Conservation (phyloP, 1,284 basidiomycete species). For the Vanrija pseudolonga region DNA sequence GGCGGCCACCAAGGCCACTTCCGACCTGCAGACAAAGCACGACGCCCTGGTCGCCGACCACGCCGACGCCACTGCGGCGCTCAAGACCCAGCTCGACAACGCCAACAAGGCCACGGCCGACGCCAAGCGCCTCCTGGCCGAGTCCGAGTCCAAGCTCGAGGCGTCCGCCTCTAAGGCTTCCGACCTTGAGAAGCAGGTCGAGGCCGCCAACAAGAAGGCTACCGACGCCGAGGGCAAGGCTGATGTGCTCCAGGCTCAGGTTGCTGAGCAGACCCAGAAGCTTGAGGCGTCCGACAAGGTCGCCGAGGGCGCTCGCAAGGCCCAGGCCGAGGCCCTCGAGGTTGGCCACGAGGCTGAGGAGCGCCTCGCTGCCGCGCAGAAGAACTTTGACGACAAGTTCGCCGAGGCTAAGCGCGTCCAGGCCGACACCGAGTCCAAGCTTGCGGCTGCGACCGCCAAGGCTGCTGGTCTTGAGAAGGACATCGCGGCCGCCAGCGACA, state of each 20-base stretch:
- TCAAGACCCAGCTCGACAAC: no score
- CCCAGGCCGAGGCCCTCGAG: no score
- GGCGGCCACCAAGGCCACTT: no score
- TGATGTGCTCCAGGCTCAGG: conserved; percentile 11
- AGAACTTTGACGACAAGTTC: background rate
- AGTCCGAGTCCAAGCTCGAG: no score
- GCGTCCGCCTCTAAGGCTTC: no score
- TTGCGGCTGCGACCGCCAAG: conserved; percentile 8
- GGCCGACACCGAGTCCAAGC: background rate
- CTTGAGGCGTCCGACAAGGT: conserved; percentile 12
- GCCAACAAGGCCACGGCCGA: no score
- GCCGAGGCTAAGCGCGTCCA: background rate
- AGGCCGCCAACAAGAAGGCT: background rate
- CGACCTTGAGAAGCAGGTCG: background rate
- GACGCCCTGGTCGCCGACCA: no score
- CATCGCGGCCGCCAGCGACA: conserved; percentile 2
- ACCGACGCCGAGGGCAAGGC: background rate
- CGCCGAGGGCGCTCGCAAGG: conserved; percentile 11
- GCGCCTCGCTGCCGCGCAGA: no score
- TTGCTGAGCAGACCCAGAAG: conserved; percentile 11
- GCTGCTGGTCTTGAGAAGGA: conserved; percentile 16
- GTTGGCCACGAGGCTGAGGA: no score
- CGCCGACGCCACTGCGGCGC: no score
- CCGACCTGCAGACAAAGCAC: no score
- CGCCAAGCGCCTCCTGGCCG: no score